These are phyloP conservation scores for Vigna unguiculata DNA, from an alignment of 306 rosid species.

Conservation along the genomic window DNA sequence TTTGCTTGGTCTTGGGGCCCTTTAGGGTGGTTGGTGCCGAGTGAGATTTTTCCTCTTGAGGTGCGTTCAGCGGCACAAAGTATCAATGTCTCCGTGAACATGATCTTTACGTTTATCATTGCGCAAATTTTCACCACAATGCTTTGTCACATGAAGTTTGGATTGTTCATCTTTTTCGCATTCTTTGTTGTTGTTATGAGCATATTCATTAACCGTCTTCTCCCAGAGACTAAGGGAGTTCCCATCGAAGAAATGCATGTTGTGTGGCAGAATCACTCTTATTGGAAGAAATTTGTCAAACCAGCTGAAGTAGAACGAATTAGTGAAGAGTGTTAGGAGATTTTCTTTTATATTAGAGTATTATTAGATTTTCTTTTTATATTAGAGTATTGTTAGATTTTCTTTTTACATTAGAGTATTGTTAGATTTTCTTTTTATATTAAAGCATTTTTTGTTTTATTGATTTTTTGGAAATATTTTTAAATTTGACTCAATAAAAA, in stretches of 20 bases:
- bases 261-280: neutral
- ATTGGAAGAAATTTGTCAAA: neutral
- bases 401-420: no score
- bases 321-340: neutral
- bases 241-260: neutral
- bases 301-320: neutral
- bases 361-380: no score
- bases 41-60: constrained; percentile 1
- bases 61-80: neutral
- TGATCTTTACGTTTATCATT: constrained; percentile 14
- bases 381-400: no score
- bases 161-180: neutral
- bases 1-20: constrained; percentile 17
- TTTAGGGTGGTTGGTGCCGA: constrained; percentile 4
- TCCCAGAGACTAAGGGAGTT: neutral
- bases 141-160: constrained; percentile 13
- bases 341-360: no score
- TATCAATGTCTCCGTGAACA: neutral
- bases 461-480: no score
- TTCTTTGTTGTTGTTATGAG: neutral
- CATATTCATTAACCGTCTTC: neutral
- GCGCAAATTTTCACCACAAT: neutral
- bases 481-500: no score
- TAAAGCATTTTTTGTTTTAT: no score
- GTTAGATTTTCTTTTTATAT: no score